A percentile compares a stretch with the other conserved stretches of the same genome.
Evolutionary conservation across 140 eudicot genomes (phyloP).

Genomic region (Flaveria floridana): DNA sequence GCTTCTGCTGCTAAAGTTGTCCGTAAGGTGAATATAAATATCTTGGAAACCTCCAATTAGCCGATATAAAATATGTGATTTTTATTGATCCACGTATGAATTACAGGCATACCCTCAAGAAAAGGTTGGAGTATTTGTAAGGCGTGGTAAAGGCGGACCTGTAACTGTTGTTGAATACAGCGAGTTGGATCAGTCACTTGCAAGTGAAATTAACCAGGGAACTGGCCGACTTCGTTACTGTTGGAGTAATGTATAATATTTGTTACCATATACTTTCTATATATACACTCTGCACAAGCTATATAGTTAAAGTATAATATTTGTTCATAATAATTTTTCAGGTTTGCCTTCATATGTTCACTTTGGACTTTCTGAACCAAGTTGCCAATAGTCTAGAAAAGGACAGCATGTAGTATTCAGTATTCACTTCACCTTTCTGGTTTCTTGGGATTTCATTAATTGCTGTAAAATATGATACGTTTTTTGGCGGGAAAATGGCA

Average conservation of each 20-base stretch:
- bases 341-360: conserved; percentile 98
- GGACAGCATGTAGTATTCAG: conserved; percentile 82
- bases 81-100: not conserved
- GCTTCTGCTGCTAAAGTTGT: conserved; percentile 98
- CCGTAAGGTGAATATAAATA: conserved; percentile 55
- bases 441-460: not conserved
- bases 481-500: conserved; percentile 33
- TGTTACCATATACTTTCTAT: not conserved
- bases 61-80: not conserved
- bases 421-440: conserved; percentile 24
- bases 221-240: conserved; percentile 96
- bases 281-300: not conserved
- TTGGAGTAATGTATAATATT: conserved; percentile 86
- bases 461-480: not conserved
- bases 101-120: conserved; percentile 97
- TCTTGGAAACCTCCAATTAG: not conserved
- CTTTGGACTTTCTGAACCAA: conserved; percentile 90
- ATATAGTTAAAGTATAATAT: not conserved
- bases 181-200: conserved; percentile 81
- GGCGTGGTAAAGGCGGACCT: conserved; percentile 98
- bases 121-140: conserved; percentile 94
- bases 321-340: conserved; percentile 31
- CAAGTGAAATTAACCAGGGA: conserved; percentile 84
- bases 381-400: conserved; percentile 92
- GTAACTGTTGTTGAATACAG: conserved; percentile 94